phyloP scores from a whole-genome alignment of 371 early-diverging fungal genomes.

The Capillidium rhysosporum region DNA sequence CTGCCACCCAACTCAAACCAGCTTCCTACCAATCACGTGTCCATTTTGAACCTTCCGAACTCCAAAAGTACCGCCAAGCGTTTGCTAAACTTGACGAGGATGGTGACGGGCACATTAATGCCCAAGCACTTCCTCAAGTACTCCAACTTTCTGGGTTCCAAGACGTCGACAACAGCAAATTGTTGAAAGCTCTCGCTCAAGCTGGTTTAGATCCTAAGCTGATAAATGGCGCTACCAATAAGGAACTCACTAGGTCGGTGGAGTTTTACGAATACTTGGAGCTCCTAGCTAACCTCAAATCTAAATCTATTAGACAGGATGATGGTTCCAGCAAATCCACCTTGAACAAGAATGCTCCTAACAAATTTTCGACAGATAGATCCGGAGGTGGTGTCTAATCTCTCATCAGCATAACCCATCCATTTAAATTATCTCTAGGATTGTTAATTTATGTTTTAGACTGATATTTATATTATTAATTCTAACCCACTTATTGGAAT shows the following conservation, averaged over 20 bases:
- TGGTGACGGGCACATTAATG: slow-evolving; percentile 33
- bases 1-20: slow-evolving; percentile 11
- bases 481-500: no score
- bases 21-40: slow-evolving; percentile 21
- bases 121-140: slow-evolving; percentile 19
- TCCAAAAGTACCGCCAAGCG: slow-evolving; percentile 33
- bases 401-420: no score
- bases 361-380: slow-evolving; percentile 33
- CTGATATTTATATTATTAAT: no score
- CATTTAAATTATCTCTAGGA: no score
- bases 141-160: slow-evolving; percentile 14
- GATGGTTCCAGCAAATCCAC: slow-evolving; percentile 13
- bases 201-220: slow-evolving; percentile 21
- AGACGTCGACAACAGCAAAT: slow-evolving; percentile 12
- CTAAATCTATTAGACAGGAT: slow-evolving; percentile 6
- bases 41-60: slow-evolving; percentile 46
- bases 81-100: slow-evolving; percentile 37
- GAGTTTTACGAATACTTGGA: slow-evolving; percentile 65
- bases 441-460: no score
- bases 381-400: slow-evolving; percentile 53
- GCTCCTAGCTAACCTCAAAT: slow-evolving; percentile 36
- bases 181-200: slow-evolving; percentile 15
- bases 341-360: slow-evolving; percentile 15
- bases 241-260: slow-evolving; percentile 15
- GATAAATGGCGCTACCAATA: no score